Evolutionary conservation across 306 rosid species (phyloP).

Genomic region (Malus orientalis): DNA sequence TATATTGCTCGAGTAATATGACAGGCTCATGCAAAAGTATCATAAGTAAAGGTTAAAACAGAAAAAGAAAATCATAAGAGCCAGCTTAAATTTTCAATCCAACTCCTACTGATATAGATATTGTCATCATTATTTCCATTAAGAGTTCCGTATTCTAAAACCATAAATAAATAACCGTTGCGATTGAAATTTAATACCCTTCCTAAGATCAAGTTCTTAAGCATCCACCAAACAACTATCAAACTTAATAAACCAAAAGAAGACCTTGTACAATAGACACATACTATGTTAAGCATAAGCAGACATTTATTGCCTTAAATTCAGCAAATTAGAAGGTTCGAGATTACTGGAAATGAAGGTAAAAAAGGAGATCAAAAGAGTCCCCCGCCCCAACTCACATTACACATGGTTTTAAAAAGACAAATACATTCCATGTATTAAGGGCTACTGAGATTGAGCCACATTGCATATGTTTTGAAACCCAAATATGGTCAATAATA

Average conservation of each 20-base stretch:
- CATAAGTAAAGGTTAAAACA: not conserved
- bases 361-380: constrained; percentile 4
- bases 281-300: not conserved
- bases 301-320: not conserved
- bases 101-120: not conserved
- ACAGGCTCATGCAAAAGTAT: not conserved
- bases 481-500: not conserved
- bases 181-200: not conserved
- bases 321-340: not conserved
- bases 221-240: not conserved
- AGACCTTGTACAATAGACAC: not conserved
- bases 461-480: constrained; percentile 1
- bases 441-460: constrained; percentile 3
- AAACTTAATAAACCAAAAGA: not conserved
- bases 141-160: not conserved
- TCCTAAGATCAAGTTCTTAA: not conserved
- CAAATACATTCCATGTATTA: not conserved
- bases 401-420: not conserved
- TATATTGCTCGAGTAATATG: not conserved
- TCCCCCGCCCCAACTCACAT: not conserved
- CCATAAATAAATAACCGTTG: not conserved
- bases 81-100: not conserved
- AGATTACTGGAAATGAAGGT: not conserved
- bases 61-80: not conserved
- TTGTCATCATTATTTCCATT: not conserved